phyloP scores from a whole-genome alignment of 148 eudicot genomes.

The Arctostaphylos glauca region DNA sequence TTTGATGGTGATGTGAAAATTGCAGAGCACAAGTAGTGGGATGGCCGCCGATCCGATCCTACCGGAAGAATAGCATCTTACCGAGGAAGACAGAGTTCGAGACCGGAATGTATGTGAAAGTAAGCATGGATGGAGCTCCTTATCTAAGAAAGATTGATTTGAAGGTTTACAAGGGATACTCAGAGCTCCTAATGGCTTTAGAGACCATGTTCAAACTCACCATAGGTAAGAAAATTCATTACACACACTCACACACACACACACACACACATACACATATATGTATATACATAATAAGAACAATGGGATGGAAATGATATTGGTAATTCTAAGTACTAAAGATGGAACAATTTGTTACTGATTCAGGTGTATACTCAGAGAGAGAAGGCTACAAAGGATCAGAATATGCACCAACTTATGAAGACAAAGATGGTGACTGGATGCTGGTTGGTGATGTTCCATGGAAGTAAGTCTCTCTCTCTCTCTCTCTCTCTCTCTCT shows the following conservation, averaged over 20 bases:
- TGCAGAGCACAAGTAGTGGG: slow-evolving; percentile 63
- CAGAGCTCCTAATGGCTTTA: slow-evolving; percentile 49
- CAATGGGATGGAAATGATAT: not conserved
- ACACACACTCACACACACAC: not conserved
- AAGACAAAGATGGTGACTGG: slow-evolving; percentile 76
- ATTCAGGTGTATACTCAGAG: slow-evolving; percentile 48
- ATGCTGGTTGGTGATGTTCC: slow-evolving; percentile 75
- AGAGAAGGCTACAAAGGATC: slow-evolving; percentile 67
- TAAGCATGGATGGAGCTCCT: slow-evolving; percentile 73
- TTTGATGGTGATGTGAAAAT: not conserved
- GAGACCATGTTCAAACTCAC: slow-evolving; percentile 64
- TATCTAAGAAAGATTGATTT: slow-evolving; percentile 58
- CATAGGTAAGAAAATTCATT: slow-evolving; percentile 25
- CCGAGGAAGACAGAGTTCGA: slow-evolving; percentile 36
- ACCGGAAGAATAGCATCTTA: slow-evolving; percentile 40
- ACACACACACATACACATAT: not conserved
- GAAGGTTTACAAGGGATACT: slow-evolving; percentile 44
- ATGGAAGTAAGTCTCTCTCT: slow-evolving; percentile 46
- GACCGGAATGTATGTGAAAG: slow-evolving; percentile 47
- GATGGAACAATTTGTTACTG: not conserved
- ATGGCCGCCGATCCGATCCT: slow-evolving; percentile 62
- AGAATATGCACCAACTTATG: slow-evolving; percentile 58
- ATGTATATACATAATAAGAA: no score
- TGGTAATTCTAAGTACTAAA: not conserved
- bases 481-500: slow-evolving; percentile 8